phyloP scores from a whole-genome alignment of 768 basidiomycete genomes.

The Pholiota conissans region DNA sequence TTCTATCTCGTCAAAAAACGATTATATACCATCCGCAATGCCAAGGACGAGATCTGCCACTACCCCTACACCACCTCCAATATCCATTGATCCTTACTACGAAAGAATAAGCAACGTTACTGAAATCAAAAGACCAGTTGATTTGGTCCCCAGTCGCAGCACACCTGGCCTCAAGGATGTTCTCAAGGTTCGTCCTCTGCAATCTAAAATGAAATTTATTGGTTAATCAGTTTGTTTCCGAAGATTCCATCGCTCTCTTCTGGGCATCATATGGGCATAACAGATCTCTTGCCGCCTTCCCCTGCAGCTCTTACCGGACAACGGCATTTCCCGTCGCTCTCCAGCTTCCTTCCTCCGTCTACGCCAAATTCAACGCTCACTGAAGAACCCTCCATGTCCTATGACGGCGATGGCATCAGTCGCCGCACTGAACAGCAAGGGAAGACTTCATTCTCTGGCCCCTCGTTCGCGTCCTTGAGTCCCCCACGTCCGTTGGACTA shows the following conservation, averaged over 20 bases:
- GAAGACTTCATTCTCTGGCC: background rate
- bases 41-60: conserved; percentile 44
- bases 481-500: conserved; percentile 57
- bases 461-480: background rate
- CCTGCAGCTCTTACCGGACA: conserved; percentile 35
- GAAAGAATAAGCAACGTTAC: conserved; percentile 2
- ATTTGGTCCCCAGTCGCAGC: conserved; percentile 22
- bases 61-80: conserved; percentile 30
- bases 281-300: conserved; percentile 75
- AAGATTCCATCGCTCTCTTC: conserved; percentile 69
- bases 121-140: conserved; percentile 11
- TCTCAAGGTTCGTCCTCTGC: conserved; percentile 53
- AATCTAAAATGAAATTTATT: background rate
- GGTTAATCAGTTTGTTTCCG: background rate
- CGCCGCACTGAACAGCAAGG: conserved; percentile 6
- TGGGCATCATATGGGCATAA: conserved; percentile 67
- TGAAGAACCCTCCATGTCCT: background rate
- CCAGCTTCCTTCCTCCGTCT: conserved; percentile 8
- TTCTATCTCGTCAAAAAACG: conserved; percentile 22
- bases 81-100: background rate
- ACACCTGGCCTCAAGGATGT: conserved; percentile 72
- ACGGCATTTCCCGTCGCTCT: conserved; percentile 31
- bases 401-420: conserved; percentile 1
- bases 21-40: conserved; percentile 32
- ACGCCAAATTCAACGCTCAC: conserved; percentile 3